Conservation (phyloP, 1,139 yeast species). For the Diutina mesorugosa region DNA sequence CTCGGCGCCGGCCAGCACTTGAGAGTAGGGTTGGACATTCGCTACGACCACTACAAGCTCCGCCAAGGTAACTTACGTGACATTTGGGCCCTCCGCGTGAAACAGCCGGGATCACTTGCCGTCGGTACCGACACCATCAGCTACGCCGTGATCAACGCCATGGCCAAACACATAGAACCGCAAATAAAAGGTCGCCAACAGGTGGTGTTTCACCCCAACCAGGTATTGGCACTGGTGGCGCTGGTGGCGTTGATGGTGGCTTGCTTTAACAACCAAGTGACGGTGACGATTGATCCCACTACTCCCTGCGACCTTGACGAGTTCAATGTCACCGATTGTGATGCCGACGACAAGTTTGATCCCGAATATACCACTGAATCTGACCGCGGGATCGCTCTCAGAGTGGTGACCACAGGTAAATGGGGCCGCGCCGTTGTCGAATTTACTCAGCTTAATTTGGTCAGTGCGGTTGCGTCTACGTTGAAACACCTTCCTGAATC, state of each 20-base stretch:
- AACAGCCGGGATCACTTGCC: conserved; percentile 5
- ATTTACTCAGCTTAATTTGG: conserved; percentile 50
- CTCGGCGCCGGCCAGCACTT: conserved; percentile 50
- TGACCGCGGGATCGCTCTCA: conserved; percentile 28
- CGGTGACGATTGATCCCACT: conserved; percentile 11
- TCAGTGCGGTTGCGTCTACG: conserved; percentile 50
- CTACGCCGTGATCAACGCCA: conserved; percentile 15
- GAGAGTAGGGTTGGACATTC: conserved; percentile 52
- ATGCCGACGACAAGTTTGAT: conserved; percentile 7
- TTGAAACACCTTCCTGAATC: conserved; percentile 43
- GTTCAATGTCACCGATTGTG: neutral
- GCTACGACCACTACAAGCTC: conserved; percentile 45
- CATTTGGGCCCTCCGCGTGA: conserved; percentile 38
- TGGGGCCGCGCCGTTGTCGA: conserved; percentile 14
- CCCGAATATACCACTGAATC: conserved; percentile 20
- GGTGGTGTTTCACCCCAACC: conserved; percentile 10
- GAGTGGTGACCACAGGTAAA: conserved; percentile 12
- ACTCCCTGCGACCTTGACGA: neutral
- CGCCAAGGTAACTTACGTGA: conserved; percentile 62
- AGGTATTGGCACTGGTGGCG: conserved; percentile 10
- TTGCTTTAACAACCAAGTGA: conserved; percentile 17
- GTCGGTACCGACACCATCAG: conserved; percentile 10
- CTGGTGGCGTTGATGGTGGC: conserved; percentile 15
- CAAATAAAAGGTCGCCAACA: conserved; percentile 7
- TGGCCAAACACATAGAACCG: conserved; percentile 9